A percentile compares a stretch with the other conserved stretches of the same genome.
Evolutionary conservation across 176 grass and related monocot species (phyloP).

Genomic region (Aegilops sharonensis): DNA sequence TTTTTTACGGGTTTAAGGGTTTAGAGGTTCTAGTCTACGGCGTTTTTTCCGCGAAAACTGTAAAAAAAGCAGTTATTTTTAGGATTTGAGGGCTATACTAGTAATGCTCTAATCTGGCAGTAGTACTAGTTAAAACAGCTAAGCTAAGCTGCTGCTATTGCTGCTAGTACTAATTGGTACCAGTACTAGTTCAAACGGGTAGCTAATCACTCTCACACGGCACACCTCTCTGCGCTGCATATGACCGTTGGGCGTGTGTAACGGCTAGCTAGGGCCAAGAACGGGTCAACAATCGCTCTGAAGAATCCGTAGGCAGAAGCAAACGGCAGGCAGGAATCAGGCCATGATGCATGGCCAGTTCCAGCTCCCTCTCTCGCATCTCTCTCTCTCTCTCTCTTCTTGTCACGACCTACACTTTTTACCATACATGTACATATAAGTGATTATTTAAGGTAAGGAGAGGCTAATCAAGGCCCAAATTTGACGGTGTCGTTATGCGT

Average conservation of each 20-base stretch:
- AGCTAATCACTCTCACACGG: background rate
- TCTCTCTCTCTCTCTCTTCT: no score
- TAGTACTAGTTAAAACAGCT: background rate
- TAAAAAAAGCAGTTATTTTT: no score
- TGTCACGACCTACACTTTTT: background rate
- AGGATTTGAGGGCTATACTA: no score
- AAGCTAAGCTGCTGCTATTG: background rate
- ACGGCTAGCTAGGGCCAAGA: constrained; percentile 15
- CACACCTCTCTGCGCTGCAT: background rate
- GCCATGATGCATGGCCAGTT: background rate
- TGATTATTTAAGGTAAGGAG: background rate
- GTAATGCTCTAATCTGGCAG: no score
- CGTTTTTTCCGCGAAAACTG: no score
- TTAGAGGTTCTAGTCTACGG: no score
- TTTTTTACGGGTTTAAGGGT: no score
- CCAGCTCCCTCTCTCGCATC: background rate
- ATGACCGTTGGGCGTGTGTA: constrained; percentile 33
- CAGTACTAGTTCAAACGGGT: background rate
- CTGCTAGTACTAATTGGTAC: background rate
- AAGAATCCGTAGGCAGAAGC: background rate
- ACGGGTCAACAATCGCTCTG: background rate
- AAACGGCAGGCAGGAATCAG: background rate
- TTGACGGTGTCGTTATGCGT: background rate
- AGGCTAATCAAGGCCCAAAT: background rate
- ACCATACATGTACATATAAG: no score